Base-by-base conservation (phyloP, 1,284 basidiomycete species). In the Agroathelia rolfsii region DNA sequence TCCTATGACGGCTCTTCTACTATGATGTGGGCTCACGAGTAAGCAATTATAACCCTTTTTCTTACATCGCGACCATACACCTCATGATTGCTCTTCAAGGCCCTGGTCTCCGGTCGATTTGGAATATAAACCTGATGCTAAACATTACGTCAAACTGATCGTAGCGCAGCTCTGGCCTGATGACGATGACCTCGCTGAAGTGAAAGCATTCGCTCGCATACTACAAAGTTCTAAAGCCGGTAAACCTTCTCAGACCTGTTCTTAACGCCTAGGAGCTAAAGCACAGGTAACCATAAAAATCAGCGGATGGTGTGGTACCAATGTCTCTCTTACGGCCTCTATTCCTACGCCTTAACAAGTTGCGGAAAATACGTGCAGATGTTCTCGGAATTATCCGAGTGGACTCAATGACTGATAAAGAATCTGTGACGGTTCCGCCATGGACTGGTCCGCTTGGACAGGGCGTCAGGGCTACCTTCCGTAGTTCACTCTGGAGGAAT, bases 81-180 rank as follows among this genome's bases (percentile, higher is more conserved):
- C 37, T 26, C 13, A 28, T 12, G 37, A 32, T 35, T 35, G n/a
- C n/a, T 36, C 11, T 35, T 32, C 18, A 41, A 83, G 80, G 49
- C 58, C 62, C 15, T 56, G 58, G 25, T 63, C 67, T 26, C 77
- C 79, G 0, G 66, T 68, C 0, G 79, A 84, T 51, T 82, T 83
- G 47, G 80, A 72, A 50, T 84, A 83, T 58, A 83, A 80, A 38
- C 75, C 78, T 40, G 80, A 83, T 47, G 76, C 81, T 2, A 73
- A 70, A 45, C 76, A 78, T 41, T 66, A 62, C 43, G 75, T 62
- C 45, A 67, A 66, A 40, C 54, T 84, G 21, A 53, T 81, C 20
- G 64, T 74, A 10, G 64, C 76, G 4, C 60, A 61, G 28, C 42
- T 81, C 32, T 76, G 69, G 69, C 47, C 46, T 28, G 49, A 48